Base-by-base conservation (phyloP, 2,329 filamentous ascomycete species). In the Trichoderma breve region DNA sequence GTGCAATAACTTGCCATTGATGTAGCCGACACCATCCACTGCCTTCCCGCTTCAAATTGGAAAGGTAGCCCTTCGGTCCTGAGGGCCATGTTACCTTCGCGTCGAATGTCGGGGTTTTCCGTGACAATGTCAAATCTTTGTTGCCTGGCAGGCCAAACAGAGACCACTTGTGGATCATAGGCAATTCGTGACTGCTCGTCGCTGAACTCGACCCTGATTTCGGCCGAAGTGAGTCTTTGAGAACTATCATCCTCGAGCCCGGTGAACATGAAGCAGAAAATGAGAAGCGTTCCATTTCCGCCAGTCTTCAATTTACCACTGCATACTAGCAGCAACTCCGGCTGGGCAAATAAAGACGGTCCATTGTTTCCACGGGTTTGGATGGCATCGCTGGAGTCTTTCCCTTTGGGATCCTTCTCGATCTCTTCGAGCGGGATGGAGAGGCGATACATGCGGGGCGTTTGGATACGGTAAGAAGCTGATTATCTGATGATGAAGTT, bases 1-100 rank as follows among this genome's bases (percentile, higher is more conserved):
- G 43, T 0, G 18, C 1, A 21, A 47, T 21, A 47, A 0, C 1
- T 1, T 36, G 0, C 15, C 0, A 7, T 7, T 15, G 34, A 36
- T 15, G 34, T 2, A 1, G 34, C 1, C 34, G 34, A 36, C 0
- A 7, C 1, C 34, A 36, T 36, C 34, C 34, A 36, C 14, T 36
- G 34, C 1, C 34, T 3, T 36, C 34, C 34, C 34, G 1, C 14
- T 36, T 0, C 34, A 36, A 36, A 36, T 15, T 3, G 0, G 1
- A 36, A 0, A 36, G 34, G 34, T 36, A 15, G 34, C 34, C 34
- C 34, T 36, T 36, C 3, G 34, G 34, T 36, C 34, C 34, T 36
- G 34, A 36, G 6, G 34, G 34, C 14, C 0, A 36, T 7, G 14
- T 36, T 36, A 15, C 34, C 34, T 0, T 6, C 34, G 34, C 14